A percentile compares a stretch with the other conserved stretches of the same genome.
phyloP scores from a whole-genome alignment of 768 basidiomycete genomes.

The Suillus subaureus region DNA sequence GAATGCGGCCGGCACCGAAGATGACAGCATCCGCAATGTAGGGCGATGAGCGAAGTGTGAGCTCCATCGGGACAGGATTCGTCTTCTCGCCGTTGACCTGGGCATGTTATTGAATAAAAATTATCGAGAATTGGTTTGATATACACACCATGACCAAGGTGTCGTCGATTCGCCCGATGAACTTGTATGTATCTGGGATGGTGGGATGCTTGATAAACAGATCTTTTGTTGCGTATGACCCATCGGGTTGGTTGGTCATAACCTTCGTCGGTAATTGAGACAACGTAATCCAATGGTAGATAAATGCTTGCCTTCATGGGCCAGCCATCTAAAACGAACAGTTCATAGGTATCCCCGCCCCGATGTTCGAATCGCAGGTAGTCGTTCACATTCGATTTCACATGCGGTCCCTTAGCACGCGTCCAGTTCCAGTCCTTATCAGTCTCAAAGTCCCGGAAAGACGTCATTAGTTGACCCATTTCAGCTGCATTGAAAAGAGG shows the following conservation, averaged over 20 bases:
- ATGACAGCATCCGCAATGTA: slow-evolving; percentile 54
- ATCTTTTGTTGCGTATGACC: slow-evolving; percentile 58
- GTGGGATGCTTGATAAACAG: slow-evolving; percentile 51
- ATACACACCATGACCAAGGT: slow-evolving; percentile 44
- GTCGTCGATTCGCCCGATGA: slow-evolving; percentile 57
- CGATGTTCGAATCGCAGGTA: slow-evolving; percentile 48
- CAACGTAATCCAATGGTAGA: slow-evolving; percentile 17
- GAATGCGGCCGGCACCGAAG: slow-evolving; percentile 51
- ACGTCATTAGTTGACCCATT: slow-evolving; percentile 47
- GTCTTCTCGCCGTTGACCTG: slow-evolving; percentile 54
- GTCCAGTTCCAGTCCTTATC: slow-evolving; percentile 64
- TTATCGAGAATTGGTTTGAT: background rate
- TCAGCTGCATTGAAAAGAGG: slow-evolving; percentile 17
- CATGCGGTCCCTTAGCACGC: slow-evolving; percentile 32
- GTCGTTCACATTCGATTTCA: slow-evolving; percentile 19
- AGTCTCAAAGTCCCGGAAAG: slow-evolving; percentile 45
- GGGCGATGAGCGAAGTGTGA: slow-evolving; percentile 48
- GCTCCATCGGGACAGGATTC: slow-evolving; percentile 57
- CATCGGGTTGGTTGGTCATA: slow-evolving; percentile 48
- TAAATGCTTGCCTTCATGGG: slow-evolving; percentile 43
- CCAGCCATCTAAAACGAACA: slow-evolving; percentile 54
- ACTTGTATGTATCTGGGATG: slow-evolving; percentile 44
- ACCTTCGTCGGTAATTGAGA: slow-evolving; percentile 14
- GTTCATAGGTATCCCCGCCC: slow-evolving; percentile 46
- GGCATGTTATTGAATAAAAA: slow-evolving; percentile 24